Conservation (phyloP, 2,329 filamentous ascomycete species). For the Pyrenophora tritici-repentis region DNA sequence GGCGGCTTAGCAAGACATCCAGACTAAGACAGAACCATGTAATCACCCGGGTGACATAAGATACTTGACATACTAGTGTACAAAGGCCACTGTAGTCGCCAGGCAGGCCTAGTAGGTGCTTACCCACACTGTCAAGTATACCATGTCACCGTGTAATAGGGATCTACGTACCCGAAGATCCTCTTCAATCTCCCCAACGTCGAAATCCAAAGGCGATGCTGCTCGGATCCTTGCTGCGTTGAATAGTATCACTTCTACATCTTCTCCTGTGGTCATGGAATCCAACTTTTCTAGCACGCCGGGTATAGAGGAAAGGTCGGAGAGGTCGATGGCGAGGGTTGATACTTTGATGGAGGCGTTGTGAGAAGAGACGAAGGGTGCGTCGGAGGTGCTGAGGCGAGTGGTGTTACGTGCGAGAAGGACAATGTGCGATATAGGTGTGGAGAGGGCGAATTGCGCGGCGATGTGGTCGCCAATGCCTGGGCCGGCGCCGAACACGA, state of each 20-base stretch:
- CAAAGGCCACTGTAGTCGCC: too few species aligned
- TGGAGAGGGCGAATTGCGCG: slow-evolving; percentile 47
- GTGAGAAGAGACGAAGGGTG: slow-evolving; percentile 39
- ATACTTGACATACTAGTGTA: too few species aligned
- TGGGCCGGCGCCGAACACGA: slow-evolving; percentile 55
- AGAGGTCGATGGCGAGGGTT: slow-evolving; percentile 53
- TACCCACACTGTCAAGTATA: too few species aligned
- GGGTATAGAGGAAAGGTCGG: slow-evolving; percentile 47
- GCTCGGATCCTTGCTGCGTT: slow-evolving; percentile 58
- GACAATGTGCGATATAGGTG: slow-evolving; percentile 55
- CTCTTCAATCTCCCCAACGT: slow-evolving; percentile 53
- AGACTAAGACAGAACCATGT: neutral
- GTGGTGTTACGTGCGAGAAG: slow-evolving; percentile 53
- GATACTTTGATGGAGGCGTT: slow-evolving; percentile 44
- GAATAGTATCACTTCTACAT: slow-evolving; percentile 57
- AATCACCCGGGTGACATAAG: too few species aligned
- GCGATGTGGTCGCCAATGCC: slow-evolving; percentile 55
- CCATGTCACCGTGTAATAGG: too few species aligned
- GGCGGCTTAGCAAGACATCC: too few species aligned
- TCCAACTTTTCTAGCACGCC: slow-evolving; percentile 51
- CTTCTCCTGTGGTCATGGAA: slow-evolving; percentile 32
- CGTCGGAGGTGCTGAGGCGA: slow-evolving; percentile 49
- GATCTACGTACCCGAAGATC: slow-evolving; percentile 54
- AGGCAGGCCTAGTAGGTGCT: too few species aligned
- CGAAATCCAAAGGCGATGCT: slow-evolving; percentile 50